Evolutionary conservation across 768 basidiomycete genomes (phyloP), one percentile per base, ranked within the genome.

Genomic region (Pulveroboletus sp.): DNA sequence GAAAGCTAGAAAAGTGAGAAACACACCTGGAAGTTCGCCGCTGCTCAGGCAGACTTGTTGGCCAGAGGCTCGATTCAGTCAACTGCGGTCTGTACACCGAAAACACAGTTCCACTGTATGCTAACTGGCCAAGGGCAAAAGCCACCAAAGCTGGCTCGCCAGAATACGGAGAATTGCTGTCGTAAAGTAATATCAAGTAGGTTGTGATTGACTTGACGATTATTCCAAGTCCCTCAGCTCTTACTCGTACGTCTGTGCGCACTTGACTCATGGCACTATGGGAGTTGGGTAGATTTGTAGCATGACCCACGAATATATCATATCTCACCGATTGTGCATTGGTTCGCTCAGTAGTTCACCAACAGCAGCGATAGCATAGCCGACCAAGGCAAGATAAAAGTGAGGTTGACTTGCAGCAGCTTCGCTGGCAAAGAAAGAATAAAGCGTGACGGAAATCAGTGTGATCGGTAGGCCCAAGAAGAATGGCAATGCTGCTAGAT

Each of bases 171-270:
- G 53, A 56, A 47, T 57, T 56, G 24, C 69, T 64, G 60, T 82
- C 81, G 50, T 75, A 70, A 1, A 84, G 64, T 26, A 97, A 73
- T 2, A 83, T 71, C 5, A 77, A 55, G 53, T 96, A 85, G 0
- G 93, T 92, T 9, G 75, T 71, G 8, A 88, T 46, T 1, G 91
- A 84, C 69, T 91, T 93, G 39, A 69, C 56, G 9, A 85, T 79
- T 8, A 96, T 85, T 17, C 86, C 93, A 2, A 79, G 68, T 3
- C 92, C 96, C 71, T 99, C 95, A 3, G 93, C 90, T 38, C 79
- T 78, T 0, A 97, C 86, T 30, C 96, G 78, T 8, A 87, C 70
- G 24, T 76, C 70, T 28, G 92, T 85, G 46, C 78, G 75, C 18
- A 86, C 73, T 52, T 86, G 78, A 42, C 76, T 69, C 74, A 88